Conservation (phyloP, 257 asterid species). For the Gentiana straminea region DNA sequence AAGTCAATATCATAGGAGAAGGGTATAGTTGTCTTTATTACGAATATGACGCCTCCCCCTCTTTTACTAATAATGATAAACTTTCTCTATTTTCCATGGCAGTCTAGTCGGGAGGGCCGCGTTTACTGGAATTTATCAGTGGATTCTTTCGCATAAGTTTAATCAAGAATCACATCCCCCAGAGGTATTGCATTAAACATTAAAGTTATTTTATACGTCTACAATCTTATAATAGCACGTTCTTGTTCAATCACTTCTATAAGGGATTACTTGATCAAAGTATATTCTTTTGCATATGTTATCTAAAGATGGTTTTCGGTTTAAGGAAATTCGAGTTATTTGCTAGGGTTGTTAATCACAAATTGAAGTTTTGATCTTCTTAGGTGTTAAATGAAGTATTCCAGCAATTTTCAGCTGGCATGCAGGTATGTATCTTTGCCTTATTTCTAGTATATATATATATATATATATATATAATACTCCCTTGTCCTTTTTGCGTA, state of each 20-base stretch:
- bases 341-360: constrained; percentile 1
- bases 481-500: constrained; percentile 1
- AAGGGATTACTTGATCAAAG: no score
- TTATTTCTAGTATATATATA: neutral
- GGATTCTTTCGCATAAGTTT: constrained; percentile 48
- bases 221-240: no score
- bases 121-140: constrained; percentile 68
- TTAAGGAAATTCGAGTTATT: neutral
- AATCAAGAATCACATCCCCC: constrained; percentile 50
- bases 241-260: no score
- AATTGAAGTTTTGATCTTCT: constrained; percentile 4
- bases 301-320: neutral
- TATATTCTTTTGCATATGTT: neutral
- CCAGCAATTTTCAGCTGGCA: constrained; percentile 76
- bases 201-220: no score
- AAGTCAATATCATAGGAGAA: constrained; percentile 70
- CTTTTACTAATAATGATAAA: neutral
- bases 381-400: constrained; percentile 65
- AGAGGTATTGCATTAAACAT: constrained; percentile 39
- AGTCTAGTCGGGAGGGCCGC: constrained; percentile 86
- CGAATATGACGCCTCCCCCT: neutral
- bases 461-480: neutral
- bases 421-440: constrained; percentile 43
- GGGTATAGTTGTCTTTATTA: constrained; percentile 37
- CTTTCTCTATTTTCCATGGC: constrained; percentile 15